Conservation (phyloP, 176 grass and related monocot genomes). For the Rhynchospora pubera region DNA sequence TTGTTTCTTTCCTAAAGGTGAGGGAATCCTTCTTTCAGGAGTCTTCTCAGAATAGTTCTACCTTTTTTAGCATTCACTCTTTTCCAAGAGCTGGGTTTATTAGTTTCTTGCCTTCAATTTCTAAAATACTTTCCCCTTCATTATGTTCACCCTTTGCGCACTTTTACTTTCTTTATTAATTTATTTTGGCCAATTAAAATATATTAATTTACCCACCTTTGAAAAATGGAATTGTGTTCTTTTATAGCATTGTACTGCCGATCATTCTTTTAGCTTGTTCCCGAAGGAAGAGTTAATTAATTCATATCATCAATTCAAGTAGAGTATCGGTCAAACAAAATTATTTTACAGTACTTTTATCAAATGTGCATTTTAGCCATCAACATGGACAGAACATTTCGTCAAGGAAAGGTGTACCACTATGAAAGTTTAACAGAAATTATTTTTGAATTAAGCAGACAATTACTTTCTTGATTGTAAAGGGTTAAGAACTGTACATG, state of each 20-base stretch:
- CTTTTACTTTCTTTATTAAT: neutral
- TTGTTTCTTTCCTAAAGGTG: conserved; percentile 9
- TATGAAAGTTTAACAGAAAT: neutral
- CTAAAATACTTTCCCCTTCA: neutral
- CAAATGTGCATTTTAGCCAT: neutral
- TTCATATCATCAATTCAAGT: neutral
- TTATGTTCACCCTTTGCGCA: neutral
- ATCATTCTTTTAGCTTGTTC: neutral
- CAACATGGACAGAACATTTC: neutral
- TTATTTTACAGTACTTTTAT: neutral
- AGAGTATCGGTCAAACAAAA: neutral
- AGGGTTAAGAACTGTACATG: neutral
- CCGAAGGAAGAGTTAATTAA: neutral
- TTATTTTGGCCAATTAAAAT: neutral
- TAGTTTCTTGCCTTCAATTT: conserved; percentile 3
- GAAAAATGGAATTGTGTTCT: neutral
- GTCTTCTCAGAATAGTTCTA: conserved; percentile 1
- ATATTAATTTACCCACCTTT: neutral
- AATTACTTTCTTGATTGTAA: neutral
- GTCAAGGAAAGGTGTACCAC: neutral
- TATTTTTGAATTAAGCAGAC: neutral
- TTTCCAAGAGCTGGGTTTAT: neutral
- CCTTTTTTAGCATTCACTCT: conserved; percentile 30
- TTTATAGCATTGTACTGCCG: neutral
- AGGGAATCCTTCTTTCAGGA: neutral